Evolutionary conservation across 331 rosid genomes (phyloP), one percentile per base, ranked within the genome.

Genomic region (Malus hybrid): DNA sequence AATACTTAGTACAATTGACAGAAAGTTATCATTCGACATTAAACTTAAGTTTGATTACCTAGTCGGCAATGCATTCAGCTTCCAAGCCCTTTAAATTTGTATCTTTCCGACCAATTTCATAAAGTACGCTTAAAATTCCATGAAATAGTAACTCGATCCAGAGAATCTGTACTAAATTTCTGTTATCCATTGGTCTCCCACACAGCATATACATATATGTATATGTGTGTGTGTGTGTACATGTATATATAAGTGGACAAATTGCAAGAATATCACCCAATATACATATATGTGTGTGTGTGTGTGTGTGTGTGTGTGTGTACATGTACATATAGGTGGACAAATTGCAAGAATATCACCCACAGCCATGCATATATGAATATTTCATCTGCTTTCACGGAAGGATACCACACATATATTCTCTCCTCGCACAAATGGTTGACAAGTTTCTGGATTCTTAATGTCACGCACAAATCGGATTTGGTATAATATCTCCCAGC

Each of bases 301-400:
- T 34, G 0, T 33, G 10, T 34, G 2, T 7, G 2, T 34, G 7
- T 7, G 2, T 2, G 2, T 34, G 0, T 36, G 7, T 36, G 0
- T 39, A 3, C 0, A 39, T 39, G 46, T 39, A 39, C 2, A 39
- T 39, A 9, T 39, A 39, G 0, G 46, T 39, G 46, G 46, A 39
- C 70, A 73, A 79, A 26, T 73, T 79, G 78, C 70, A 32, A 71
- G 66, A 71, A 60, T 44, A 68, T 68, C 44, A 24, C 63, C 75
- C 36, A 7, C 50, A n/a, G 18, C 68, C 65, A 50, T 57, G 26
- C 10, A 57, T 20, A 57, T 57, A n/a, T 57, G 28, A 24, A 56
- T 24, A 22, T 61, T 70, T 52, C 46, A 32, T 39, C 20, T 70
- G 65, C 16, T 32, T 70, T 61, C 46, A 67, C 68, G 68, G 24